Evolutionary conservation across 2,329 filamentous ascomycete species (phyloP), one percentile per base, ranked within the genome.

Genomic region (Capronia coronata): DNA sequence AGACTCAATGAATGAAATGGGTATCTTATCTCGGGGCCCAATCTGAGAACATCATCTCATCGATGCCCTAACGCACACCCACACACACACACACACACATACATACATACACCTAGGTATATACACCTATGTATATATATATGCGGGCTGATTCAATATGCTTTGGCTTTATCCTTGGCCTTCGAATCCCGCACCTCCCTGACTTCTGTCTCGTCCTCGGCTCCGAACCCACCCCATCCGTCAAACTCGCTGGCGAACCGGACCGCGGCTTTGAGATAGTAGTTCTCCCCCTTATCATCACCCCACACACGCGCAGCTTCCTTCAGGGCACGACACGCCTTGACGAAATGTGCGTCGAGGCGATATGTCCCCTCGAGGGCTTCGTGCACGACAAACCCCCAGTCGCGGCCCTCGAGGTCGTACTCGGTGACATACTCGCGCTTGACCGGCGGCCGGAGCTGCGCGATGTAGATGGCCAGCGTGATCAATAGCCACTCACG

Each of bases 401-500:
- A 98, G 43, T 79, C 75, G 60, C 82, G 81, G 1, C 74, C 78
- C 32, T 78, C 75, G n/a, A 80, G 61, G 38, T 87, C 79, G 35
- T 75, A 73, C 0, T 74, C 65, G 3, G 75, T 72, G 49, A 93
- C 75, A 34, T 50, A 38, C 7, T 47, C 30, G 22, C 77, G 74
- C 49, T 83, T 77, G 49, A 95, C 80, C 50, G 75, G 71, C 0
- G 90, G 93, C 16, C 91, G 77, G 21, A 84, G 70, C 62, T 87
- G 83, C 1, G 82, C 71, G 46, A 95, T 79, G 64, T 93, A 97
- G 9, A 90, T 78, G 0, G 82, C 78, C 35, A 96, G 67, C 0
- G 84, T 80, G 35, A 95, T 77, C 3, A 98, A 71, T 86, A 88
- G 95, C 89, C 93, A 97, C 65, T 94, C 83, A 32, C 86, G 76